These are phyloP conservation scores for Choricystis sp. DNA, from an alignment of 139 green algal species.

Conservation along the genomic window DNA sequence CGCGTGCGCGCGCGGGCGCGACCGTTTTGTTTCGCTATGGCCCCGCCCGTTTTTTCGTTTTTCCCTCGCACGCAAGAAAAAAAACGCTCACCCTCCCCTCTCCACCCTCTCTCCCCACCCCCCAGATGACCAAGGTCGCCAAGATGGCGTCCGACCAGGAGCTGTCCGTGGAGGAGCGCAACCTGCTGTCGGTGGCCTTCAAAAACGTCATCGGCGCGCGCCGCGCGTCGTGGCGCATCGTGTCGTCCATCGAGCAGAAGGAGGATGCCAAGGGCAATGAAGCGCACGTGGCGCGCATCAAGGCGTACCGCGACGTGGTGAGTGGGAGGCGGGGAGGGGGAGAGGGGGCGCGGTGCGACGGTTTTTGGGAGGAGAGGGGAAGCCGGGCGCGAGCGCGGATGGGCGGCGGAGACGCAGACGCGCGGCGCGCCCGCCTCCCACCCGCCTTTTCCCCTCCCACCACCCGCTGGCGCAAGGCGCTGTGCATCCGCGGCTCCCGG, in stretches of 20 bases:
- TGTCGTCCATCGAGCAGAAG: conserved; percentile 98
- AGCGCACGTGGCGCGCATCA: conserved; percentile 83
- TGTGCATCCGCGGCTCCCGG: too few species aligned
- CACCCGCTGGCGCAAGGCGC: too few species aligned
- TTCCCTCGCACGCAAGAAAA: neutral
- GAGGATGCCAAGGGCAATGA: conserved; percentile 96
- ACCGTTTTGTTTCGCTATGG: neutral
- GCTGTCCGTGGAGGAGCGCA: conserved; percentile 94
- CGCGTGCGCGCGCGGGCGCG: neutral
- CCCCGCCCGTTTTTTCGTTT: neutral
- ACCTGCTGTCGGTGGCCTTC: conserved; percentile 95
- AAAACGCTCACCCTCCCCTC: neutral
- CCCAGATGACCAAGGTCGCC: conserved; percentile 94
- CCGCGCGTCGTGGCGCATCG: conserved; percentile 91
- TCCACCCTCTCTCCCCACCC: conserved; percentile 20
- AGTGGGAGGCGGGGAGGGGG: conserved; percentile 2
- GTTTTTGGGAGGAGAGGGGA: too few species aligned
- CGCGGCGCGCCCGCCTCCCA: too few species aligned
- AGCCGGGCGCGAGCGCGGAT: too few species aligned
- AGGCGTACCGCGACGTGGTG: conserved; percentile 77
- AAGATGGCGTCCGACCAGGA: conserved; percentile 79
- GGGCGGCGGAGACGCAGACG: too few species aligned
- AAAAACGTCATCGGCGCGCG: conserved; percentile 97
- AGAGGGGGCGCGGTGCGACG: neutral
- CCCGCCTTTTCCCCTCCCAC: too few species aligned